Conservation (phyloP, 139 green algal species). For the Coelastrella sp. region DNA sequence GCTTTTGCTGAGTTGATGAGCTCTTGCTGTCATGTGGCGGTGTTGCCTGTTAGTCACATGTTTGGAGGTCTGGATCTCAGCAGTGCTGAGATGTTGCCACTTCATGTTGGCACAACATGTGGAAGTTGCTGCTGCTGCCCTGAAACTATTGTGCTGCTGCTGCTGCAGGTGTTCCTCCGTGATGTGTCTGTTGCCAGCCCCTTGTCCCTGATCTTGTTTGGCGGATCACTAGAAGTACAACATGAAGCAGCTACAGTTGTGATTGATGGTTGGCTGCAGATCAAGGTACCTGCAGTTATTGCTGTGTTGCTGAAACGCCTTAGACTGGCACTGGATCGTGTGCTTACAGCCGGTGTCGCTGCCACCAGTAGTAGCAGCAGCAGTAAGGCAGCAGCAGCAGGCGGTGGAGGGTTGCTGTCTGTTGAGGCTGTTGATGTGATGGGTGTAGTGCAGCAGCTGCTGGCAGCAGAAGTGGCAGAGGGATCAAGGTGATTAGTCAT, state of each 20-base stretch:
- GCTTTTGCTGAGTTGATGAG: too few relatives aligned
- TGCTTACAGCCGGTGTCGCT: slow-evolving; percentile 15
- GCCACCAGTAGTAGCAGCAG: neutral
- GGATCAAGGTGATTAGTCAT: neutral
- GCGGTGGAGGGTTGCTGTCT: slow-evolving; percentile 3
- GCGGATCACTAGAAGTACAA: slow-evolving; percentile 70
- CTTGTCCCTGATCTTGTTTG: slow-evolving; percentile 90
- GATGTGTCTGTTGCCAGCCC: slow-evolving; percentile 87
- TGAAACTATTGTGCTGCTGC: too few relatives aligned
- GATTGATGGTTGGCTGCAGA: slow-evolving; percentile 80
- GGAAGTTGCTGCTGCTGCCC: neutral
- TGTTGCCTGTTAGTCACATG: too few relatives aligned
- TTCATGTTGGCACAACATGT: neutral
- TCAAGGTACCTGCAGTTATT: slow-evolving; percentile 63
- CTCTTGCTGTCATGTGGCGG: too few relatives aligned
- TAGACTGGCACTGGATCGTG: slow-evolving; percentile 68
- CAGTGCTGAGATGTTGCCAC: too few relatives aligned
- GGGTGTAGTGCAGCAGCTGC: slow-evolving; percentile 24
- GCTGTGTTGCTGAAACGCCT: slow-evolving; percentile 93
- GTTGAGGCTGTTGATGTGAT: slow-evolving; percentile 12
- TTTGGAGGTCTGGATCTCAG: too few relatives aligned
- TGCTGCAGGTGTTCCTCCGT: slow-evolving; percentile 85
- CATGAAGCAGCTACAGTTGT: slow-evolving; percentile 75
- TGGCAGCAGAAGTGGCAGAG: slow-evolving; percentile 9
- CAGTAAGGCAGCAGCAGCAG: neutral